Evolutionary conservation across 441 rosid genomes (phyloP).

Genomic region (Geranium incanum): DNA sequence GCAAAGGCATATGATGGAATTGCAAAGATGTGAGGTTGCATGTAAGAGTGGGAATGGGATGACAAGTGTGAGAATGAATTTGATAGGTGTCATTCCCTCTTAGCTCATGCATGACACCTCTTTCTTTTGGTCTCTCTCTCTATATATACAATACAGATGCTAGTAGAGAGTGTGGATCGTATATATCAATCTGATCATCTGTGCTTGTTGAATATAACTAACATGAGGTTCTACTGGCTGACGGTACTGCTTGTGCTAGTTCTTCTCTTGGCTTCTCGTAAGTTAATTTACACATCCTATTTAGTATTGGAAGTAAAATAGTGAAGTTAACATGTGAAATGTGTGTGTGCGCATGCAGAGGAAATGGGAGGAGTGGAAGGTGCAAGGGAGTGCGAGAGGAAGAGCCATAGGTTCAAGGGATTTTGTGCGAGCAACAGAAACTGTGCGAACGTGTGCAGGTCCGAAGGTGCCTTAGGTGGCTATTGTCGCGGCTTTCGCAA

Average conservation of each 20-base stretch:
- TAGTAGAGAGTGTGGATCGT: too few relatives aligned
- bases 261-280: background rate
- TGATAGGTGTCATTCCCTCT: background rate
- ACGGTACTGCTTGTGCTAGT: background rate
- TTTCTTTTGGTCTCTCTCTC: too few relatives aligned
- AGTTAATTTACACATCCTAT: background rate
- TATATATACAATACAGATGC: too few relatives aligned
- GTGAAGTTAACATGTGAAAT: background rate
- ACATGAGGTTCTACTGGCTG: background rate
- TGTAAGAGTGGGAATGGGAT: background rate
- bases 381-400: background rate
- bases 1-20: too few relatives aligned
- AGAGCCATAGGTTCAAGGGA: conserved; percentile 3
- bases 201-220: background rate
- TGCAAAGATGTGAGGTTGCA: background rate
- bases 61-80: background rate
- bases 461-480: conserved; percentile 3
- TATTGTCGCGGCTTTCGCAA: conserved; percentile 8
- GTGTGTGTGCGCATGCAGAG: background rate
- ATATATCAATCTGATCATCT: background rate
- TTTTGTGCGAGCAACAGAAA: conserved; percentile 2
- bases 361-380: background rate
- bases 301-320: too few relatives aligned
- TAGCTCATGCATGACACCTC: too few relatives aligned
- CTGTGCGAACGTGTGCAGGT: background rate